phyloP scores from a whole-genome alignment of 2,329 filamentous ascomycete genomes.

The Paecilomyces variotii region DNA sequence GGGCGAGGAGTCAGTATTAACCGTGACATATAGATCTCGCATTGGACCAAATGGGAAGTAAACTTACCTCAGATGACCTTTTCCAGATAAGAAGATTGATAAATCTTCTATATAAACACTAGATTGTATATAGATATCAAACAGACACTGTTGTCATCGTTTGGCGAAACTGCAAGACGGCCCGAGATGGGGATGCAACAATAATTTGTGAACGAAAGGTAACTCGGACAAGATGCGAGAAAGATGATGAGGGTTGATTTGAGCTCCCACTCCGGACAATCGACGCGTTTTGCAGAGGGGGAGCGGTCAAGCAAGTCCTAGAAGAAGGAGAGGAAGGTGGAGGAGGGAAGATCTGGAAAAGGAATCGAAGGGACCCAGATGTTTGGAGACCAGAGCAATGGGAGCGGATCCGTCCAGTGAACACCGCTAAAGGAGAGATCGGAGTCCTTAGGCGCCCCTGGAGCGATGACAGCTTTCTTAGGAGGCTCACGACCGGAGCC shows the following conservation, averaged over 20 bases:
- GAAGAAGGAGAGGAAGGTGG: constrained; percentile 8
- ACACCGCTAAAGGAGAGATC: constrained; percentile 20
- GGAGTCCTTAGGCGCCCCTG: constrained; percentile 10
- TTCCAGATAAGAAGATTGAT: neutral
- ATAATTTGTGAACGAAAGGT: neutral
- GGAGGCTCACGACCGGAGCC: constrained; percentile 15
- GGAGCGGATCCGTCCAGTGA: constrained; percentile 29
- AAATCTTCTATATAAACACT: constrained; percentile 4
- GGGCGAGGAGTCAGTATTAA: neutral
- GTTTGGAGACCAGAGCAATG: constrained; percentile 25
- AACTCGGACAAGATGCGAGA: neutral
- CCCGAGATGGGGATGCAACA: neutral
- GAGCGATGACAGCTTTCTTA: constrained; percentile 8
- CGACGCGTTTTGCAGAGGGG: constrained; percentile 6
- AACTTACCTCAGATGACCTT: neutral
- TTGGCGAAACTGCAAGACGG: neutral
- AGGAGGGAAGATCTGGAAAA: constrained; percentile 18
- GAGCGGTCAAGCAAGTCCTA: constrained; percentile 19
- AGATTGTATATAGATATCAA: neutral
- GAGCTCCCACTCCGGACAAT: neutral
- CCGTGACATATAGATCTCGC: neutral
- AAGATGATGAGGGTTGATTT: neutral
- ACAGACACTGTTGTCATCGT: neutral
- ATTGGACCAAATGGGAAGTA: neutral
- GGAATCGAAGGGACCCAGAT: constrained; percentile 20